Percentiles rank a stretch among this genome's conserved stretches.
These are phyloP conservation scores for Emergomyces orientalis DNA, from an alignment of 2,329 filamentous ascomycete species.

Conservation along the genomic window DNA sequence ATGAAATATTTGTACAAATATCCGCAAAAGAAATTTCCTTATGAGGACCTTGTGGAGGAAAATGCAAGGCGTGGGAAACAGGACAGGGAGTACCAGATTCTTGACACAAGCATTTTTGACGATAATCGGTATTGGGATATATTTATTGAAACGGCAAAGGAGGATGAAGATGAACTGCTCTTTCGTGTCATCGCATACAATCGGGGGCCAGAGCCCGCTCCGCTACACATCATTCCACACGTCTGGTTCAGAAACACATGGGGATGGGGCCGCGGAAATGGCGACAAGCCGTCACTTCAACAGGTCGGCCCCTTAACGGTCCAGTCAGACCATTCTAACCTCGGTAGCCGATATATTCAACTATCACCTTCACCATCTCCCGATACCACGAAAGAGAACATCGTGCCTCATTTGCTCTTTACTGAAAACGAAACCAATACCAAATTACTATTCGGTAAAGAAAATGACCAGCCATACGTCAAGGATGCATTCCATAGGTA, in stretches of 20 bases:
- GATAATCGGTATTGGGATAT: conserved; percentile 95
- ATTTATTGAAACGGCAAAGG: conserved; percentile 91
- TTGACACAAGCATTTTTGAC: conserved; percentile 80
- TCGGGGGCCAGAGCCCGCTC: conserved; percentile 78
- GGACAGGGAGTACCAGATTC: conserved; percentile 83
- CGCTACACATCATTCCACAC: conserved; percentile 86
- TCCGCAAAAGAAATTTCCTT: conserved; percentile 83
- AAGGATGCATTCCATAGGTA: conserved; percentile 91
- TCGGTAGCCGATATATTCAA: conserved; percentile 75
- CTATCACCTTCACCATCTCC: conserved; percentile 84
- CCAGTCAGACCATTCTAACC: conserved; percentile 66
- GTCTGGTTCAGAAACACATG: conserved; percentile 97
- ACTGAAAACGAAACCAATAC: conserved; percentile 95
- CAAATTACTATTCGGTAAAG: conserved; percentile 61
- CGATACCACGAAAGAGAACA: conserved; percentile 67
- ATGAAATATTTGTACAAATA: conserved; percentile 99
- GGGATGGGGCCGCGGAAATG: conserved; percentile 77
- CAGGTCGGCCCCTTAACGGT: conserved; percentile 57
- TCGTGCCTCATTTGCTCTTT: conserved; percentile 77
- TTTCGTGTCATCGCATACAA: conserved; percentile 97
- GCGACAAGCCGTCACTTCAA: conserved; percentile 69
- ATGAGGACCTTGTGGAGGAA: conserved; percentile 75
- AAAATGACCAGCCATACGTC: conserved; percentile 75
- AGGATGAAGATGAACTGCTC: conserved; percentile 78
- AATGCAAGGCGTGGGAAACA: conserved; percentile 67